phyloP scores from a whole-genome alignment of 2,329 filamentous ascomycete species.

The Chrysosporium keratinophilum region DNA sequence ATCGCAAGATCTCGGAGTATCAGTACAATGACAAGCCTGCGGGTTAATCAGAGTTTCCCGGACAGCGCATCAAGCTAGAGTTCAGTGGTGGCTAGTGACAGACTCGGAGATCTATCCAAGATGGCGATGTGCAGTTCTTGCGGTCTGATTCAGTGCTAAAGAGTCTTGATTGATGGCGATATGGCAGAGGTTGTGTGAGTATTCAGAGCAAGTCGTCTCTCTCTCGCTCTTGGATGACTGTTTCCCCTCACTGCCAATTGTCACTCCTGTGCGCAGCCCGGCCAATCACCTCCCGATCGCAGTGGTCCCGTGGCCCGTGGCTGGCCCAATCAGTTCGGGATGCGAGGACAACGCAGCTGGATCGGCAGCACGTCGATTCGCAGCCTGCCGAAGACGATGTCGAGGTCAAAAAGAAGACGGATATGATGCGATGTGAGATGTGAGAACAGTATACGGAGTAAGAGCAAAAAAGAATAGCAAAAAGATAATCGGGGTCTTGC shows the following conservation, averaged over 20 bases:
- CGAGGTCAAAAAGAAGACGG: neutral
- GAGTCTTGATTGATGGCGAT: neutral
- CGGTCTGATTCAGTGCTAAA: neutral
- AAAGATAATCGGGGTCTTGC: conserved; percentile 14
- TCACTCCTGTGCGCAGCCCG: conserved; percentile 1
- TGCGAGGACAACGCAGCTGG: conserved; percentile 2
- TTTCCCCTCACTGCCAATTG: conserved; percentile 10
- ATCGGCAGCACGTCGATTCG: neutral
- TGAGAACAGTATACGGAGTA: neutral
- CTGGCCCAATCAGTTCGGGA: conserved; percentile 7
- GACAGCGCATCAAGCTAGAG: neutral
- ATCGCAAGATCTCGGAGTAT: too few species aligned
- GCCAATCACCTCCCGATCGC: conserved; percentile 1
- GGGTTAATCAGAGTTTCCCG: neutral
- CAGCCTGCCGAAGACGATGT: neutral
- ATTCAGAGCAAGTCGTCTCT: neutral
- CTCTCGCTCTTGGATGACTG: neutral
- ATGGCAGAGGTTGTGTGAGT: neutral
- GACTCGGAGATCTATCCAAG: neutral
- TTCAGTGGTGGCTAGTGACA: neutral
- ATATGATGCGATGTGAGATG: neutral
- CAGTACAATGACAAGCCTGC: neutral
- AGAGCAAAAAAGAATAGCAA: neutral
- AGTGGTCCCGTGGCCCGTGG: conserved; percentile 8
- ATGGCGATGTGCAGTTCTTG: neutral